Percentiles rank a stretch among this genome's conserved stretches.
Evolutionary conservation across 768 basidiomycete genomes (phyloP).

Genomic region (Tylopilus felleus): DNA sequence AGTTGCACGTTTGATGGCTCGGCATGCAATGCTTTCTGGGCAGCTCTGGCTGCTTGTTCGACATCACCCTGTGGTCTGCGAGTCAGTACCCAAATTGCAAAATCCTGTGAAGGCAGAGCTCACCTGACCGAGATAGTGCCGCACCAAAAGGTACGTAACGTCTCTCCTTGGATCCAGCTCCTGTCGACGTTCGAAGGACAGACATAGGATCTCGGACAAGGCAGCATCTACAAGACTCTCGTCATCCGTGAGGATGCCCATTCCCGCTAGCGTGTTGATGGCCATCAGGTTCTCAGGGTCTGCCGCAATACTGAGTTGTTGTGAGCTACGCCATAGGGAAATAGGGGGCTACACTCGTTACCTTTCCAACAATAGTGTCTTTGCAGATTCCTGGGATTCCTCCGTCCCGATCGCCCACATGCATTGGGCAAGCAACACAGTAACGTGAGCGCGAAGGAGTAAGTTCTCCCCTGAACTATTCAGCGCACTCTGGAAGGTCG

Average conservation of each 20-base stretch:
- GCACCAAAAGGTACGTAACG: constrained; percentile 67
- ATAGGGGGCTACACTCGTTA: constrained; percentile 33
- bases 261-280: constrained; percentile 82
- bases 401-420: constrained; percentile 80
- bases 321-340: constrained; percentile 14
- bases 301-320: constrained; percentile 55
- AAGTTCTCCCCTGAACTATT: constrained; percentile 48
- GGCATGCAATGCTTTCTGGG: constrained; percentile 53
- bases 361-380: constrained; percentile 80
- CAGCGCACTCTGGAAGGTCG: constrained; percentile 64
- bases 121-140: constrained; percentile 75
- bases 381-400: constrained; percentile 74
- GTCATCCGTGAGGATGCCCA: constrained; percentile 81
- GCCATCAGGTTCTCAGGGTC: constrained; percentile 80
- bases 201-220: constrained; percentile 69
- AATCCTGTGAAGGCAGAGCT: constrained; percentile 7
- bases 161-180: constrained; percentile 67
- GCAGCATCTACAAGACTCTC: constrained; percentile 82
- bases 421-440: constrained; percentile 76
- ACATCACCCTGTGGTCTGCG: constrained; percentile 41
- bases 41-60: constrained; percentile 46
- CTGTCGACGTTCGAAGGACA: constrained; percentile 63
- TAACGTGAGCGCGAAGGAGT: constrained; percentile 60
- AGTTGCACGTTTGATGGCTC: constrained; percentile 52
- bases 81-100: not conserved